Conservation (phyloP, 139 green algal genomes). For the Haematococcus lacustris region DNA sequence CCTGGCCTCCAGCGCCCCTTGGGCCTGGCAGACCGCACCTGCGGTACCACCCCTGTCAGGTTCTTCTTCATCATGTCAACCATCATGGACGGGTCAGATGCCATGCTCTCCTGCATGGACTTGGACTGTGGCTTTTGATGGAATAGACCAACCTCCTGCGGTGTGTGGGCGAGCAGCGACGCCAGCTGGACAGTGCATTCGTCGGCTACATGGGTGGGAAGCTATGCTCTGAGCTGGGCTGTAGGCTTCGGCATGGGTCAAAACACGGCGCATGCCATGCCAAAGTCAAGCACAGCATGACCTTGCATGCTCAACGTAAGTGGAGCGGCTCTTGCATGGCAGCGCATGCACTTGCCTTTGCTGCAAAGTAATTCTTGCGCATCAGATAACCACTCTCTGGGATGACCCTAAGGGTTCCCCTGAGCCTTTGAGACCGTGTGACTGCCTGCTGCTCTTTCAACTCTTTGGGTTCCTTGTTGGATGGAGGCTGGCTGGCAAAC, state of each 20-base stretch:
- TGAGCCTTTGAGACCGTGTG: slow-evolving; percentile 44
- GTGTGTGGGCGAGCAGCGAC: neutral
- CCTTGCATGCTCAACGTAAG: too few species aligned
- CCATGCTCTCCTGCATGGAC: slow-evolving; percentile 75
- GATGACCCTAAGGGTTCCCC: slow-evolving; percentile 27
- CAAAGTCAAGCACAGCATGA: too few species aligned
- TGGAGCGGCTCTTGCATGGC: too few species aligned
- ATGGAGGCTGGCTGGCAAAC: too few species aligned
- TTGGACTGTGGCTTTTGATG: slow-evolving; percentile 44
- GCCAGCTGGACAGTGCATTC: too few species aligned
- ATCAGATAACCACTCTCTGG: slow-evolving; percentile 51
- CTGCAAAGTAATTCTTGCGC: slow-evolving; percentile 61
- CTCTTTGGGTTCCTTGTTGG: slow-evolving; percentile 53
- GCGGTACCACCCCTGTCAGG: slow-evolving; percentile 64
- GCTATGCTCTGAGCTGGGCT: too few species aligned
- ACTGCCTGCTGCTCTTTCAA: slow-evolving; percentile 56
- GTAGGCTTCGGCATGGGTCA: too few species aligned
- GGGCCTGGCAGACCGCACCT: too few species aligned
- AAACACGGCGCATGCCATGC: too few species aligned
- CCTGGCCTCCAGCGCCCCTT: too few species aligned
- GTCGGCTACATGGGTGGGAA: too few species aligned
- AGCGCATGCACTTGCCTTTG: slow-evolving; percentile 54
- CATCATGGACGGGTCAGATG: slow-evolving; percentile 81
- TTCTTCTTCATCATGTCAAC: slow-evolving; percentile 89
- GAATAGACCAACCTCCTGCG: slow-evolving; percentile 62